Evolutionary conservation across 495 filamentous ascomycete species (phyloP).

Genomic region (Penicillium canescens): DNA sequence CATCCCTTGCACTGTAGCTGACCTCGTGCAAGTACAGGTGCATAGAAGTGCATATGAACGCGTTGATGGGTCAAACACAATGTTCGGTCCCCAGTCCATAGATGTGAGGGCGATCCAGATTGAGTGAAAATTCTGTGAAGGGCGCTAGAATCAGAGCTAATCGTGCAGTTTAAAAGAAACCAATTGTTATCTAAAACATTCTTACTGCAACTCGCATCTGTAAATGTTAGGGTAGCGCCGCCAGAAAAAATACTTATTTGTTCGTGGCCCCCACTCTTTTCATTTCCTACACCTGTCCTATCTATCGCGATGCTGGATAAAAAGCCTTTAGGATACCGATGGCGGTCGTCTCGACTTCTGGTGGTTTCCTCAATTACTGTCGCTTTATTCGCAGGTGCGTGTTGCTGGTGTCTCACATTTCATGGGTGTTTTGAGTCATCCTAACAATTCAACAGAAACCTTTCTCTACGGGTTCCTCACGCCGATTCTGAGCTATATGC

Average conservation of each 20-base stretch:
- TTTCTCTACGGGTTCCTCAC: constrained; percentile 31
- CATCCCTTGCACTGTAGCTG: not conserved
- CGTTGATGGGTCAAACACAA: constrained; percentile 5
- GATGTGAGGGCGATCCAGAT: constrained; percentile 1
- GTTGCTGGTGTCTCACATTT: constrained; percentile 1
- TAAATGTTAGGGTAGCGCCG: not conserved
- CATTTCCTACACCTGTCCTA: not conserved
- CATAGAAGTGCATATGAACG: not conserved
- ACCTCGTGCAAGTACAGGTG: not conserved
- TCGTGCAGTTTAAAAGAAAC: not conserved
- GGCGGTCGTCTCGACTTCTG: constrained; percentile 20
- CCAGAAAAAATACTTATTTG: not conserved
- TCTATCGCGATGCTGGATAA: not conserved
- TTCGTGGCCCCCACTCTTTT: not conserved
- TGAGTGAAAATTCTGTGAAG: not conserved
- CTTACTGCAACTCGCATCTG: not conserved
- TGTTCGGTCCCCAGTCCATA: not conserved
- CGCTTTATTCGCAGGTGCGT: constrained; percentile 22
- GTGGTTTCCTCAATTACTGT: constrained; percentile 17
- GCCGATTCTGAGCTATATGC: constrained; percentile 29
- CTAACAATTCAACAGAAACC: constrained; percentile 17
- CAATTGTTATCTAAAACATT: not conserved
- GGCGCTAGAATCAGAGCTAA: not conserved
- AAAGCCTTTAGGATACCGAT: constrained; percentile 17
- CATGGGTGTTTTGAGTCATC: not conserved